phyloP scores from a whole-genome alignment of 192 early-diverging fungal species.

The Coemansia asiatica region DNA sequence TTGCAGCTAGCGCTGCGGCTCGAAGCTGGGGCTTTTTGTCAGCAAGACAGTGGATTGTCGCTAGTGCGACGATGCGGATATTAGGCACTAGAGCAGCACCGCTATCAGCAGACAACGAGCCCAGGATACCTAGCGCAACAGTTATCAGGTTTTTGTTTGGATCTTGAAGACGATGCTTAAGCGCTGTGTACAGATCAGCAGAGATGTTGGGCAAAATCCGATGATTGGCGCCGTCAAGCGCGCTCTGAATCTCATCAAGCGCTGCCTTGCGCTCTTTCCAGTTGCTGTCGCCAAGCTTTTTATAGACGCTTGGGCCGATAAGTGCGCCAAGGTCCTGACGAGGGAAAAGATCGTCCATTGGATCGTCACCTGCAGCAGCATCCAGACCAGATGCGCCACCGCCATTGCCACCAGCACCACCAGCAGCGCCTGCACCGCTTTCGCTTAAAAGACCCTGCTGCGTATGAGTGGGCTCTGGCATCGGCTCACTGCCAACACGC shows the following conservation, averaged over 20 bases:
- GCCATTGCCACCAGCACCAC: slow-evolving; percentile 3
- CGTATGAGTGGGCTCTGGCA: slow-evolving; percentile 50
- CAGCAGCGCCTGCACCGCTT: slow-evolving; percentile 4
- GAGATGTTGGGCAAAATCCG: slow-evolving; percentile 76
- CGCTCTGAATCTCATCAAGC: slow-evolving; percentile 75
- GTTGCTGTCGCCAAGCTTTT: slow-evolving; percentile 64
- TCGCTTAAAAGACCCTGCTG: slow-evolving; percentile 24
- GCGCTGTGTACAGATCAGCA: slow-evolving; percentile 71
- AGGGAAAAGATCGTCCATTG: slow-evolving; percentile 83
- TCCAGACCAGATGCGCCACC: background rate
- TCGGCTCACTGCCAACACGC: slow-evolving; percentile 67
- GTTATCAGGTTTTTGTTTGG: slow-evolving; percentile 89
- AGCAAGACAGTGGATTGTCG: slow-evolving; percentile 71
- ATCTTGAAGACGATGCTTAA: slow-evolving; percentile 85
- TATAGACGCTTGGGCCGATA: slow-evolving; percentile 62
- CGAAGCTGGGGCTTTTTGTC: slow-evolving; percentile 94
- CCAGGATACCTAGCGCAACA: slow-evolving; percentile 78
- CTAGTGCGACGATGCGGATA: slow-evolving; percentile 65
- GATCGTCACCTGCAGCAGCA: slow-evolving; percentile 47
- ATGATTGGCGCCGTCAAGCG: slow-evolving; percentile 77
- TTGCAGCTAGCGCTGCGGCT: slow-evolving; percentile 66
- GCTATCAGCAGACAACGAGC: slow-evolving; percentile 73
- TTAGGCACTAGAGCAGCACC: slow-evolving; percentile 80
- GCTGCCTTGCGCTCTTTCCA: slow-evolving; percentile 95
- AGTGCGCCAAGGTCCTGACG: slow-evolving; percentile 75